Evolutionary conservation across 371 early-diverging fungal genomes (phyloP).

Genomic region (Mucor circinelloides): DNA sequence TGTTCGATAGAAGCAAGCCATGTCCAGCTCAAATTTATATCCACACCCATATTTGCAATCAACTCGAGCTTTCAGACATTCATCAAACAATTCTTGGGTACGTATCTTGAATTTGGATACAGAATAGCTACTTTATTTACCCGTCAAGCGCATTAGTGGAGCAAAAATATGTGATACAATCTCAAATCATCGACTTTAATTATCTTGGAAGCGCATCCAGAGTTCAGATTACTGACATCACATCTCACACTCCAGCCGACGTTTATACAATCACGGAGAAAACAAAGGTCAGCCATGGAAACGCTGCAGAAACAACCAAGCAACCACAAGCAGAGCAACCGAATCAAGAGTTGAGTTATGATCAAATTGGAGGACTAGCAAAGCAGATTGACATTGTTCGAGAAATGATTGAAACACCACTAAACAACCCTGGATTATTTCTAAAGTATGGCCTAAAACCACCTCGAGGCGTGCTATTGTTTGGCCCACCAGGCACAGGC

Average conservation of each 20-base stretch:
- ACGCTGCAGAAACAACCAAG: not conserved
- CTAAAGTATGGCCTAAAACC: conserved; percentile 75
- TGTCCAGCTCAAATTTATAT: conserved; percentile 16
- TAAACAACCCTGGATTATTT: conserved; percentile 78
- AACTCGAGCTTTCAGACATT: conserved; percentile 16
- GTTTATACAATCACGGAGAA: conserved; percentile 30
- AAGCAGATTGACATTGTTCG: conserved; percentile 73
- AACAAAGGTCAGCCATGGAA: conserved; percentile 19
- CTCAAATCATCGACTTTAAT: conserved; percentile 56
- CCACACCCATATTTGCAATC: conserved; percentile 1
- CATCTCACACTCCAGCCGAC: not conserved
- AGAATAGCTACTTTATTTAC: not conserved
- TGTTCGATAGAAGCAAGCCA: conserved; percentile 13
- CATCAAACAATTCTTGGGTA: conserved; percentile 30
- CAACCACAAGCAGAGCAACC: not conserved
- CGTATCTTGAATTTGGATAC: not conserved
- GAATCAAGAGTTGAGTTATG: not conserved
- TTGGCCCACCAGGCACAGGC: conserved; percentile 99
- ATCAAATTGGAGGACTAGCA: conserved; percentile 75
- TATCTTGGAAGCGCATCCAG: conserved; percentile 25
- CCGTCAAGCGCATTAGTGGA: conserved; percentile 38
- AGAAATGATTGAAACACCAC: conserved; percentile 87
- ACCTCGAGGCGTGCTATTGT: conserved; percentile 89
- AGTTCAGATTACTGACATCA: conserved; percentile 6
- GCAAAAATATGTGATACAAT: conserved; percentile 46